Base-by-base conservation (phyloP, 768 basidiomycete species). In the Pulveroboletus sp. region DNA sequence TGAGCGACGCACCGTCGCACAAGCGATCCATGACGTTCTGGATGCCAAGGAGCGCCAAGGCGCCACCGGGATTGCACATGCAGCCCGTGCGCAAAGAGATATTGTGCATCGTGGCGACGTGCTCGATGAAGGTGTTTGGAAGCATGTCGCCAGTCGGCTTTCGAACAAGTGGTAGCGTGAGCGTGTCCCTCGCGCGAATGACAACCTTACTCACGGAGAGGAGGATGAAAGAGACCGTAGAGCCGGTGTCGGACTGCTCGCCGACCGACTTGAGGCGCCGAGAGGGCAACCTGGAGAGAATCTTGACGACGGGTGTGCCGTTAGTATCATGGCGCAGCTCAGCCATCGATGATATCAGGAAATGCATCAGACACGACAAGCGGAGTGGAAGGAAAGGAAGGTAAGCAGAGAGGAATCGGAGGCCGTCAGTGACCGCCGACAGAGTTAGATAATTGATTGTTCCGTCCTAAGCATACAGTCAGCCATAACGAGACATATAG, bases 41-140 rank as follows among this genome's bases (percentile, higher is more conserved):
- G 28, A 89, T 76, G 0, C 82, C 83, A 5, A 90, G 74, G 15
- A 92, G 69, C 5, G 84, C 78, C 1, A 86, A 81, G 0, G 88
- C 86, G 15, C 82, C 89, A 9, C 90, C 90, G 14, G 89, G 87
- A 56, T 92, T 93, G 62, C 90, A 93, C 80, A 91, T 84, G 65
- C 89, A 93, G 0, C 89, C 89, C 3, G 89, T 88, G 38, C 89
- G 82, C 30, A 92, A 68, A 15, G 88, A 89, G 50, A 92, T 83
- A 44, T 75, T 78, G 55, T 78, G 74, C 46, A 67, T 72, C 15
- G 82, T 75, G 13, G 88, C 86, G 1, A 83, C 75, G 57, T 83
- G 73, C 60, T 87, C 86, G 58, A 90, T 75, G 66, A 89, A 89
- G 3, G 81, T 81, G 54, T 84, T 83, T 0, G 87, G 80, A 5